A percentile compares a stretch with the other conserved stretches of the same genome.
Evolutionary conservation across 768 basidiomycete genomes (phyloP).

Genomic region (Naganishia vishniacii): DNA sequence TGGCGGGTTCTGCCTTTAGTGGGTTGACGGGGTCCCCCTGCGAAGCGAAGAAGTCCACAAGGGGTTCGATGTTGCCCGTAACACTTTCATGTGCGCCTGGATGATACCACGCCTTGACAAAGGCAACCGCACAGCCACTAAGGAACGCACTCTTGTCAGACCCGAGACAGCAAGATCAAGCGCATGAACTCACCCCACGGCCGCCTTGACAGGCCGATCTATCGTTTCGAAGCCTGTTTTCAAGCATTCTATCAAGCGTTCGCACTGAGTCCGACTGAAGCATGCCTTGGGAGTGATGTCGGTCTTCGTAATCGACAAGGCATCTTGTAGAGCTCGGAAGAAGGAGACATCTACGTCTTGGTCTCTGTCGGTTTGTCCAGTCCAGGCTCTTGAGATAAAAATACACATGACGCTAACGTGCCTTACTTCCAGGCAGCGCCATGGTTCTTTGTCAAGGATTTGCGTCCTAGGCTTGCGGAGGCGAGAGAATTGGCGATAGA

Average conservation of each 20-base stretch:
- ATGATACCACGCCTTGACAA: constrained; percentile 15
- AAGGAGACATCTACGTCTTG: constrained; percentile 4
- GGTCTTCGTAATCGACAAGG: neutral
- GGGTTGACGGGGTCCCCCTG: constrained; percentile 1
- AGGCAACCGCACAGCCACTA: constrained; percentile 13
- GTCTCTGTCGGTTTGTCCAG: neutral
- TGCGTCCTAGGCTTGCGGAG: neutral
- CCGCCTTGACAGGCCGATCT: constrained; percentile 1
- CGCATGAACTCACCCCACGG: neutral
- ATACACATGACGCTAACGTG: neutral
- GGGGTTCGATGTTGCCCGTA: constrained; percentile 3
- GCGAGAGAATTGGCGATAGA: neutral
- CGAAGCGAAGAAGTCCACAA: constrained; percentile 1
- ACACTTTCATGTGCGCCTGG: neutral
- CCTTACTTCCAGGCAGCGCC: neutral
- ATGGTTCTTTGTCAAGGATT: neutral
- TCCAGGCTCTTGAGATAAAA: neutral
- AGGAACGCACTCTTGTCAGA: neutral
- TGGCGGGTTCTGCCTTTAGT: constrained; percentile 30
- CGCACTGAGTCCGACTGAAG: constrained; percentile 2
- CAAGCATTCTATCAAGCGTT: constrained; percentile 2
- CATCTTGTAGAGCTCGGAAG: neutral
- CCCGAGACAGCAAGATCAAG: neutral
- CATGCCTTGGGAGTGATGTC: neutral
- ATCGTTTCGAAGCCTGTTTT: neutral